A percentile compares a stretch with the other conserved stretches of the same genome.
Conservation (phyloP, 805 yeast species). For the Starmerella khaoyaiensis region DNA sequence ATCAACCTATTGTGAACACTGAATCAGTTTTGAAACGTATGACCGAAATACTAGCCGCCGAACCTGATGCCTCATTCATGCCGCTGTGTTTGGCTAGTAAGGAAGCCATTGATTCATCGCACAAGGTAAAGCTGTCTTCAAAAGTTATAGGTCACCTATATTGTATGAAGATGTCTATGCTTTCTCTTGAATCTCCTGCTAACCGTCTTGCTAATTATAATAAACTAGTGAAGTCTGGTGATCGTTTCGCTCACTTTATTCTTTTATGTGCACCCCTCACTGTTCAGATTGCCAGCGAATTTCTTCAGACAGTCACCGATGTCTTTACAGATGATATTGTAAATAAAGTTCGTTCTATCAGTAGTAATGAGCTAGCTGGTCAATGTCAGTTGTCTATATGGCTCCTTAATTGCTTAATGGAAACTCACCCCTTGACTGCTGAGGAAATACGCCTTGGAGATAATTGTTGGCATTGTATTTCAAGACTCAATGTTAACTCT, state of each 20-base stretch:
- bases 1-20: slow-evolving; percentile 1
- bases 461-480: not conserved
- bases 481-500: not conserved
- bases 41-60: not conserved
- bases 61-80: not conserved
- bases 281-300: slow-evolving; percentile 1
- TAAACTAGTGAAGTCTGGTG: not conserved
- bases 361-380: not conserved
- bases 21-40: not conserved
- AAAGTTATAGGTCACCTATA: not conserved
- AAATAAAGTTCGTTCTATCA: no score
- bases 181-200: slow-evolving; percentile 1
- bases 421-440: not conserved
- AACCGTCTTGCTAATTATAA: not conserved
- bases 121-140: not conserved
- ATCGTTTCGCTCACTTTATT: not conserved
- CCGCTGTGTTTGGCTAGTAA: not conserved
- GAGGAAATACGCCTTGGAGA: slow-evolving; percentile 1
- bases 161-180: not conserved
- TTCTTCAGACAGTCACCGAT: not conserved
- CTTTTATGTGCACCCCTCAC: not conserved
- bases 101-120: not conserved
- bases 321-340: not conserved
- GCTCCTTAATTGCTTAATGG: not conserved
- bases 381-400: not conserved